Evolutionary conservation across 1,284 basidiomycete genomes (phyloP).

Genomic region (Erythrobasidium hasegawianum): DNA sequence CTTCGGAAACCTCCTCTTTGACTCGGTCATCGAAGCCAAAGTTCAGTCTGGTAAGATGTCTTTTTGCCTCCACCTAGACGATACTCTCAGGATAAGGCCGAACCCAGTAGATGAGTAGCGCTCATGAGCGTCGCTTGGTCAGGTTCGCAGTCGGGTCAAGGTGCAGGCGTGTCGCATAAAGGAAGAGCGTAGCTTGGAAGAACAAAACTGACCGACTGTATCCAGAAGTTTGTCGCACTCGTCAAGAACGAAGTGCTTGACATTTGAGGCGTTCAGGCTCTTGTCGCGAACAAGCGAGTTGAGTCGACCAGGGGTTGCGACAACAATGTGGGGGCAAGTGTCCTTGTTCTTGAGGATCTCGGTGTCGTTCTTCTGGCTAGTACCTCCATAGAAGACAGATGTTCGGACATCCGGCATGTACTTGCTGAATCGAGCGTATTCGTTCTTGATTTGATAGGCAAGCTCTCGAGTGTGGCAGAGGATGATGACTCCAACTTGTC

Average conservation of each 20-base stretch:
- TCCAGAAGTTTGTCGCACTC: constrained; percentile 99
- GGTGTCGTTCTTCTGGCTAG: constrained; percentile 87
- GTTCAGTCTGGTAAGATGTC: too few species aligned
- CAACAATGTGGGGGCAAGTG: constrained; percentile 98
- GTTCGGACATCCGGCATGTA: constrained; percentile 99
- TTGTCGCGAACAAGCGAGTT: constrained; percentile 92
- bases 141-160: not conserved
- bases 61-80: too few species aligned
- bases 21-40: too few species aligned
- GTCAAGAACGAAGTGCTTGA: constrained; percentile 99
- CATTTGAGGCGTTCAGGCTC: constrained; percentile 82
- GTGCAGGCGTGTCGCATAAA: not conserved
- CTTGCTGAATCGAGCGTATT: constrained; percentile 98
- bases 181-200: constrained; percentile 1
- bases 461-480: constrained; percentile 99
- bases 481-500: constrained; percentile 95
- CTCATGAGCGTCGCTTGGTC: too few species aligned
- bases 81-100: too few species aligned
- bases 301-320: constrained; percentile 93
- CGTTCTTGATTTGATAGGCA: constrained; percentile 99
- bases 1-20: too few species aligned
- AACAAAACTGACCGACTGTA: constrained; percentile 90
- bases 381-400: constrained; percentile 96
- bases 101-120: too few species aligned
- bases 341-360: constrained; percentile 92